Conservation (phyloP, 2,329 filamentous ascomycete species). For the Apiospora arundinis region DNA sequence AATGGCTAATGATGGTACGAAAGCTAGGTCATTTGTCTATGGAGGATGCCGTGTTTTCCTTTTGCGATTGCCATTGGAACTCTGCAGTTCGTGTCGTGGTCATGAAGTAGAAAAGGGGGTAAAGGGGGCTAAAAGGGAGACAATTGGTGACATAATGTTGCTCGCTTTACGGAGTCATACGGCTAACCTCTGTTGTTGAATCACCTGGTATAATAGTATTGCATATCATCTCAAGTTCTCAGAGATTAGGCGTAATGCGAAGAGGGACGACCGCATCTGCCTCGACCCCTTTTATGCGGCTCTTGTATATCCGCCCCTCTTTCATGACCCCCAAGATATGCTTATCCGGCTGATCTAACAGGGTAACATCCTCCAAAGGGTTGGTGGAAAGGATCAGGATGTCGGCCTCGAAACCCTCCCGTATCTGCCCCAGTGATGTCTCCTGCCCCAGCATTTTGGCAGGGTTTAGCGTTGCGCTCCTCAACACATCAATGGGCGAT, state of each 20-base stretch:
- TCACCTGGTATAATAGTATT: no score
- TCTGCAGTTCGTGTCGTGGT: no score
- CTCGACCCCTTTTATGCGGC: constrained; percentile 26
- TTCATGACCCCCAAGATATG: constrained; percentile 57
- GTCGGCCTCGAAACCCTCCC: constrained; percentile 56
- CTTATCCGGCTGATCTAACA: constrained; percentile 53
- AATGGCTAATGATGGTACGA: no score
- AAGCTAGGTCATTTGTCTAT: no score
- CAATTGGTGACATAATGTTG: no score
- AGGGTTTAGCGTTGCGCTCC: constrained; percentile 57
- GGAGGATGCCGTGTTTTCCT: no score
- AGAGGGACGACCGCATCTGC: constrained; percentile 27
- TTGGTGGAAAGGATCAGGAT: constrained; percentile 56
- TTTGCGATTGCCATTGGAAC: no score
- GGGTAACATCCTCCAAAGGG: constrained; percentile 57
- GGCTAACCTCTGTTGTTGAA: no score
- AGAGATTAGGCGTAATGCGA: constrained; percentile 24
- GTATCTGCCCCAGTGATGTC: constrained; percentile 53
- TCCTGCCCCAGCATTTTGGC: constrained; percentile 53
- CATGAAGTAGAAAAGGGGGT: no score
- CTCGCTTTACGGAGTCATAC: no score
- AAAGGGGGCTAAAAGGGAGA: no score
- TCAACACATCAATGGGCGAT: constrained; percentile 50
- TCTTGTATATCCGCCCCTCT: constrained; percentile 52
- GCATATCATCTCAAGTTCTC: neutral